Evolutionary conservation across 2,329 filamentous ascomycete species (phyloP), one percentile per base, ranked within the genome.

Genomic region (Pseudohalonectria lignicola): DNA sequence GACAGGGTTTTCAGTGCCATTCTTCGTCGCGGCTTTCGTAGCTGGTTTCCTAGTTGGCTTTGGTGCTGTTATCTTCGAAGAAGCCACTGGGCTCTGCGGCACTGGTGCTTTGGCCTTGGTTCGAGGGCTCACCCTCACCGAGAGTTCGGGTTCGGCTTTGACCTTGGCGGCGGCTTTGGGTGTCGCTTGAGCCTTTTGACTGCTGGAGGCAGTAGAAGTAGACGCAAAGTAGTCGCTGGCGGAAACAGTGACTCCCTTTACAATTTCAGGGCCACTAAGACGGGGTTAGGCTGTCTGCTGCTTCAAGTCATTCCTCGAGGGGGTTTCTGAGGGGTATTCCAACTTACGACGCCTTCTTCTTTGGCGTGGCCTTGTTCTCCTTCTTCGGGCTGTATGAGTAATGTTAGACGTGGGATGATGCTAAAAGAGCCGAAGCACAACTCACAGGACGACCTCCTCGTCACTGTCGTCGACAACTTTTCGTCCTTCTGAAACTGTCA

Each of bases 381-480:
- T 78, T 82, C 56, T 77, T 79, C 8, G 66, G 61, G 18, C 68
- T 71, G 29, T 6, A 31, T 11, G 8, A 12, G 19, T 17, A n/a
- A n/a, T 15, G 34, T 35, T 23, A 35, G 21, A 26, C 11, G n/a
- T n/a, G n/a, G n/a, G n/a, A n/a, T n/a, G n/a, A n/a, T n/a, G n/a
- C n/a, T n/a, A n/a, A n/a, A n/a, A n/a, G n/a, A n/a, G n/a, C n/a
- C n/a, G n/a, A 35, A 7, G 23, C 8, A 26, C 23, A 10, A 35
- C 36, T 28, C 17, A 31, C 20, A 68, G 56, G 31, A 61, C 62
- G 25, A 73, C 66, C 5, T 84, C 81, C 21, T 88, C 85, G 31
- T 84, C 81, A 46, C 85, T 90, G 45, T 94, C 86, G 44, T 87
- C 77, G 34, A 92, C 63, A 26, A 94, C 73, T 51, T 82, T 87